Percentiles rank a stretch among this genome's conserved stretches.
Conservation (phyloP, 2,329 filamentous ascomycete genomes). For the Purpureocillium takamizusanense region DNA sequence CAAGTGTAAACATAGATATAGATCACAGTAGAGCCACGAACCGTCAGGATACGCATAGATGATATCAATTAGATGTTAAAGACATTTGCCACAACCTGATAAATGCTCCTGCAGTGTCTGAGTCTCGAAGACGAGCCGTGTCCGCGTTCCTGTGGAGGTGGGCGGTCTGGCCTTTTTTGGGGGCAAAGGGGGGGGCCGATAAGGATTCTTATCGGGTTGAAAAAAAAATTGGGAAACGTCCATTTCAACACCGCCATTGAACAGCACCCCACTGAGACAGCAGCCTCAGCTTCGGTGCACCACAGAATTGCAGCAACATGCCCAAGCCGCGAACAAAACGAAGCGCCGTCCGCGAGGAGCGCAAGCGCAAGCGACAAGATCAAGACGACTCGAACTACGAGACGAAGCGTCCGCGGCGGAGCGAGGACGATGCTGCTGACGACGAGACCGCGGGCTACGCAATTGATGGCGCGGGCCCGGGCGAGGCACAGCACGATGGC, state of each 20-base stretch:
- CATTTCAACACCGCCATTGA: neutral
- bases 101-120: no score
- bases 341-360: constrained; percentile 27
- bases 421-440: constrained; percentile 10
- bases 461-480: constrained; percentile 13
- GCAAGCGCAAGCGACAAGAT: constrained; percentile 29
- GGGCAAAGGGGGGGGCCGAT: no score
- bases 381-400: constrained; percentile 12
- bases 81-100: no score
- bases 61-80: neutral
- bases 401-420: constrained; percentile 15
- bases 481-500: constrained; percentile 17
- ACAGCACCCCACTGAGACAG: neutral
- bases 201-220: constrained; percentile 7
- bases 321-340: constrained; percentile 35
- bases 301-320: constrained; percentile 17
- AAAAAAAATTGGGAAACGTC: constrained; percentile 4
- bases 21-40: neutral
- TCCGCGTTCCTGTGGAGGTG: no score
- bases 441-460: constrained; percentile 9
- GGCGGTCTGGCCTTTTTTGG: no score
- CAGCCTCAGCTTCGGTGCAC: no score
- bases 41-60: no score
- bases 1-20: constrained; percentile 5
- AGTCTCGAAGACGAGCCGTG: no score